These are phyloP conservation scores for Cenchrus americanus DNA, from an alignment of 176 grass and related monocot genomes.

Conservation along the genomic window DNA sequence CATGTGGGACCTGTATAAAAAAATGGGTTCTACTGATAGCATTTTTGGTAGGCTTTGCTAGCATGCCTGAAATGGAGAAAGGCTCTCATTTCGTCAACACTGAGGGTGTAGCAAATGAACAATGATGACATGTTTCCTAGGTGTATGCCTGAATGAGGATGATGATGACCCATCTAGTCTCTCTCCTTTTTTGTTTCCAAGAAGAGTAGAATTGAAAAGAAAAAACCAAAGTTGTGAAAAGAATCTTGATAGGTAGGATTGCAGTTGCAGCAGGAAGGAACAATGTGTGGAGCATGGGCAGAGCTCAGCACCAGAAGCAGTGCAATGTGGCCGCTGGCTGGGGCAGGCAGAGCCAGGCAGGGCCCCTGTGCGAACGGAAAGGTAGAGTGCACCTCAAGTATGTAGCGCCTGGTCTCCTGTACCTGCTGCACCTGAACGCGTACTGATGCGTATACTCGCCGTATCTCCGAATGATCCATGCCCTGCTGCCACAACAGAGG, in stretches of 20 bases:
- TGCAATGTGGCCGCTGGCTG: background rate
- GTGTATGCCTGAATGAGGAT: background rate
- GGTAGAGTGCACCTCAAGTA: slow-evolving; percentile 42
- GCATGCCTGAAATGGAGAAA: background rate
- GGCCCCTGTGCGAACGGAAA: slow-evolving; percentile 7
- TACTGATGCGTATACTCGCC: background rate
- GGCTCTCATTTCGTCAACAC: background rate
- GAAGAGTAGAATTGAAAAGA: background rate
- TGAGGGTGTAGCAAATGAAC: background rate
- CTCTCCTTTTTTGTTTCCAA: background rate
- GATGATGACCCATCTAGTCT: background rate
- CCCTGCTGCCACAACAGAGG: background rate
- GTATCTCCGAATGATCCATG: slow-evolving; percentile 16
- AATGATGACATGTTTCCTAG: background rate
- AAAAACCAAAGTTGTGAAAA: background rate
- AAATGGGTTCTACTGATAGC: background rate
- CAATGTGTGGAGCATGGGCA: slow-evolving; percentile 1
- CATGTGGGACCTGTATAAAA: background rate
- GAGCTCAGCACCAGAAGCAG: slow-evolving; percentile 21
- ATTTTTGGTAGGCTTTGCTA: background rate
- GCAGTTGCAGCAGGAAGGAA: slow-evolving; percentile 39
- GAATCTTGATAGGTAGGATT: background rate
- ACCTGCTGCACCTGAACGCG: background rate
- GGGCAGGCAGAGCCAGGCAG: background rate
- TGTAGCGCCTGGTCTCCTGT: background rate